Conservation (phyloP, 2,329 filamentous ascomycete genomes). For the Diaporthe citri region DNA sequence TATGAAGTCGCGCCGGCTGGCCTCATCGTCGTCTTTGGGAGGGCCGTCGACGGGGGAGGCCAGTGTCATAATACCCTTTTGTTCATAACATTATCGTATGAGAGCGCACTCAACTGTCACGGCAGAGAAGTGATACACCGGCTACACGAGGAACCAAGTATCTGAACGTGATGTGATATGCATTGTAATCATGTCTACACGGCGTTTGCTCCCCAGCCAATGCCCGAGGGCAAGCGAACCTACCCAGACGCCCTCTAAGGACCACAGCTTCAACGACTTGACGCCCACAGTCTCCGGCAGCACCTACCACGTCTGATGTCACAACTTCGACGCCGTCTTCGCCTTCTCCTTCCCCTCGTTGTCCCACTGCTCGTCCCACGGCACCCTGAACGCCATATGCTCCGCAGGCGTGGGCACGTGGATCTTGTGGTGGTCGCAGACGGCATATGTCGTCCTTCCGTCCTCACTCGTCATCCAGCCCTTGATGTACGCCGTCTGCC, state of each 20-base stretch:
- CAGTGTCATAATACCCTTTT: conserved; percentile 31
- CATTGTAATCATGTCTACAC: not conserved
- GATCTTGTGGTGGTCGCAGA: conserved; percentile 66
- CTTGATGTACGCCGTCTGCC: conserved; percentile 64
- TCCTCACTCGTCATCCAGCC: conserved; percentile 63
- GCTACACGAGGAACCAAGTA: not conserved
- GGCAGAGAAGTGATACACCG: not conserved
- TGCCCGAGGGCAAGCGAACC: not conserved
- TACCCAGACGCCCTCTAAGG: not conserved
- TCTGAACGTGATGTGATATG: not conserved
- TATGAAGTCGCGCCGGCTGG: not conserved
- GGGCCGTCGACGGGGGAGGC: not conserved
- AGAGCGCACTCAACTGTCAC: not conserved
- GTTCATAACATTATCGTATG: not conserved
- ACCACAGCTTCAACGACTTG: not conserved
- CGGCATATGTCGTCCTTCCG: conserved; percentile 60
- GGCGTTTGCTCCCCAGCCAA: not conserved
- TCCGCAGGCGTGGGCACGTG: conserved; percentile 54
- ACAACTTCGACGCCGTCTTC: conserved; percentile 39
- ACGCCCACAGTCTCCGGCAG: not conserved
- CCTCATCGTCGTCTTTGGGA: not conserved
- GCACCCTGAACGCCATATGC: conserved; percentile 53
- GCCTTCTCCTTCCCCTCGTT: conserved; percentile 33
- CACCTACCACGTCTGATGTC: not conserved
- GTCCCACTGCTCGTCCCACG: conserved; percentile 60